Base-by-base conservation (phyloP, 164 flowering plant genomes). In the Warburgia ugandensis region DNA sequence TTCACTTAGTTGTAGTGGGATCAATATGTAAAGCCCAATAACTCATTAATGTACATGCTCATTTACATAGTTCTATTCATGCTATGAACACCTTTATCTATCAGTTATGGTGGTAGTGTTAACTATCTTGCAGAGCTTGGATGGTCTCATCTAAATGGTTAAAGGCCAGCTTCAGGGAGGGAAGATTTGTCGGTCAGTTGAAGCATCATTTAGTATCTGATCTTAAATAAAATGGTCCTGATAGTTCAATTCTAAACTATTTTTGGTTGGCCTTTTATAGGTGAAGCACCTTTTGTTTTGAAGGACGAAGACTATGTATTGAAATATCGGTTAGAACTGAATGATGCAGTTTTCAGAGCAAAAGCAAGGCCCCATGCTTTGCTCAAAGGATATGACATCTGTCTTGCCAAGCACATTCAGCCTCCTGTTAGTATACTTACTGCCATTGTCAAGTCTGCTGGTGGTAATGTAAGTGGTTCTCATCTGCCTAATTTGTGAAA, bases 61-160 rank as follows among this genome's bases (percentile, higher is more conserved):
- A n/a, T n/a, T n/a, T n/a, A n/a, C n/a, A n/a, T n/a, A n/a, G n/a
- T n/a, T n/a, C n/a, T n/a, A n/a, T n/a, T n/a, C n/a, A n/a, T n/a
- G n/a, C n/a, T n/a, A n/a, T n/a, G n/a, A n/a, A n/a, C n/a, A n/a
- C n/a, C n/a, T n/a, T n/a, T n/a, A n/a, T n/a, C n/a, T n/a, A n/a
- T n/a, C n/a, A n/a, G n/a, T n/a, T n/a, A n/a, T n/a, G n/a, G n/a
- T n/a, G n/a, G n/a, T 27, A 28, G n/a, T 45, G 19, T 14, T 43
- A 8, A 36, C 19, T 39, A 38, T 38, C 14, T 27, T 54, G 48
- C 91, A 89, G 97, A 52, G 85, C 97, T 63, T 89, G 97, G 95
- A 70, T 89, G 52, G 46, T 89, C 33, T 83, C 94, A 35, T 54
- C 95, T 1, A 67, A 59, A 42, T 86, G 95, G 97, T 68, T 86